Evolutionary conservation across 768 basidiomycete species (phyloP), one percentile per base, ranked within the genome.

Genomic region (Amanita rimosa): DNA sequence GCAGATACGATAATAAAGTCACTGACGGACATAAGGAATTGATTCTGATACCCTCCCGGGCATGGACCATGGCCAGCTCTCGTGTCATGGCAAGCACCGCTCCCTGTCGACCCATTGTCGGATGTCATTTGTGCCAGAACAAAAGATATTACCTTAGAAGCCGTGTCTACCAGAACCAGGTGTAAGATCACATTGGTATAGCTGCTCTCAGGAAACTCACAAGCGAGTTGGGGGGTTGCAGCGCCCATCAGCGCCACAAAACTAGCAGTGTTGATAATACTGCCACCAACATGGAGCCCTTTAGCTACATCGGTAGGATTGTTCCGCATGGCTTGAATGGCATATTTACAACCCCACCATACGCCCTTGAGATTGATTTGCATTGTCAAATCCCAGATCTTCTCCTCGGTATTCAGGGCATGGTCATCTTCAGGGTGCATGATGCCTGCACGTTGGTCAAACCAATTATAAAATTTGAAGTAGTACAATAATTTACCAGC

Each of bases 321-420:
- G 53, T 89, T 67, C 52, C 90, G 83, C 95, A 99, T 99, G 33
- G 96, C 96, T 45, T 84, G 71, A 60, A 99, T 94, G 4, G 95
- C 96, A 60, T 98, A 84, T 67, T 97, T 98, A 75, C 87, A 94
- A 27, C 96, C 96, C 83, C 85, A 99, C 96, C 95, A 98, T 52
- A 98, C 96, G 45, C 96, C 96, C 68, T 98, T 99, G 60, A 95
- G 79, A 64, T 98, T 98, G 71, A 97, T 81, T 54, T 83, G 77
- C 83, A 88, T 88, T 2, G 88, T 91, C 50, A 91, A 71, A 61
- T 90, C 88, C 95, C 96, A 99, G 65, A 98, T 91, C 44, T 75
- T 78, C 67, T 99, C 96, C 61, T 95, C 92, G 14, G 96, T 99
- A 64, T 91, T 95, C 59, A 97, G 71, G 10, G 95, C 96, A 61